phyloP scores from a whole-genome alignment of 2,329 filamentous ascomycete species.

The Talaromyces islandicus region DNA sequence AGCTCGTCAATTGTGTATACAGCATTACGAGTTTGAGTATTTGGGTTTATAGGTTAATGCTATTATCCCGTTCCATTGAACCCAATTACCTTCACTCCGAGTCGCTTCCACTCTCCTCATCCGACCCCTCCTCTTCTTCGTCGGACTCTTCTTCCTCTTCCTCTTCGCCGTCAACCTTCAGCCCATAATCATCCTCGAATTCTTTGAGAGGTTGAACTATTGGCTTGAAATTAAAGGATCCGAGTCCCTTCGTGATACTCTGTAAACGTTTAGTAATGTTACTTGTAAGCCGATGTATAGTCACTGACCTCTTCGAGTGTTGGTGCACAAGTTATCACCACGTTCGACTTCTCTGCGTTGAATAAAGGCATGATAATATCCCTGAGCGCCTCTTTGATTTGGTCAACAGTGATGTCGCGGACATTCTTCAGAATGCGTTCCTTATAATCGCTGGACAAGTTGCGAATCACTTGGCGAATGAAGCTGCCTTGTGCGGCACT shows the following conservation, averaged over 20 bases:
- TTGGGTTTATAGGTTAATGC: background rate
- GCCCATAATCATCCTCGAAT: constrained; percentile 86
- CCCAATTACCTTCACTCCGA: background rate
- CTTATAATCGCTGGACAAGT: constrained; percentile 70
- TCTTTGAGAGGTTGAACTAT: constrained; percentile 66
- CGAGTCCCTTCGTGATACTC: constrained; percentile 70
- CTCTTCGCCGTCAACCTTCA: constrained; percentile 58
- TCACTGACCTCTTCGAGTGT: constrained; percentile 73
- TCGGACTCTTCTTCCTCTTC: constrained; percentile 52
- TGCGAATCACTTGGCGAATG: constrained; percentile 70
- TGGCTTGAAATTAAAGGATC: constrained; percentile 70
- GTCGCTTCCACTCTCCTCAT: constrained; percentile 24
- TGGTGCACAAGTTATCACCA: constrained; percentile 82
- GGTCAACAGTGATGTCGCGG: constrained; percentile 65
- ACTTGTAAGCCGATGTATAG: constrained; percentile 3
- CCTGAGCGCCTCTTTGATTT: constrained; percentile 68
- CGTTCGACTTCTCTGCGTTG: constrained; percentile 69
- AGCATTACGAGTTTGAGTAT: constrained; percentile 7
- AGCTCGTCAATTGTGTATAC: background rate
- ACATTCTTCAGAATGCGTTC: constrained; percentile 71
- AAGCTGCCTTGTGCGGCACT: constrained; percentile 79
- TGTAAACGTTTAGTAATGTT: constrained; percentile 33
- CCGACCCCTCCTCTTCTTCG: constrained; percentile 29
- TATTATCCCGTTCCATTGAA: background rate
- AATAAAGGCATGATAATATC: constrained; percentile 77